These are phyloP conservation scores for Nemania sp. DNA, from an alignment of 2,329 filamentous ascomycete genomes.

Conservation along the genomic window DNA sequence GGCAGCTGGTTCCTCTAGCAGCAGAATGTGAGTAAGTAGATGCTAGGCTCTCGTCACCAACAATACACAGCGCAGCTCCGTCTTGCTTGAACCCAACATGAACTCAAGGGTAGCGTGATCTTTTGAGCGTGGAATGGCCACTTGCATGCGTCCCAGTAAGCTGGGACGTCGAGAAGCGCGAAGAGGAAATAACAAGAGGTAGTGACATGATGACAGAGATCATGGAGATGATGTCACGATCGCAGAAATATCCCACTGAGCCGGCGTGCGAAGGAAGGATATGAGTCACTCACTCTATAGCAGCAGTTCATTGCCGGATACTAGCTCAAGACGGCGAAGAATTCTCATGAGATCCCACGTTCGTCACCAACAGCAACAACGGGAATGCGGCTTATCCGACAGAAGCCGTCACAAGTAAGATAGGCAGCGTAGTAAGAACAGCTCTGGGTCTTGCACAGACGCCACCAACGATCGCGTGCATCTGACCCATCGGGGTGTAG, in stretches of 20 bases:
- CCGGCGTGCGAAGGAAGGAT: not conserved
- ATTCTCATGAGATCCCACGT: not conserved
- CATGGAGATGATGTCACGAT: not conserved
- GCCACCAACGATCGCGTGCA: slow-evolving; percentile 6
- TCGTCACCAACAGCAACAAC: slow-evolving; percentile 2
- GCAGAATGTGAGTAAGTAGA: not conserved
- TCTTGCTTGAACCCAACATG: slow-evolving; percentile 4
- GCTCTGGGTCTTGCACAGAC: not conserved
- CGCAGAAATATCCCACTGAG: not conserved
- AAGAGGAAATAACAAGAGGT: not conserved
- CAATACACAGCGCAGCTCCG: not conserved
- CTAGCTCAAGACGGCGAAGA: not conserved
- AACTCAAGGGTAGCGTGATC: not conserved
- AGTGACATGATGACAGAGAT: not conserved
- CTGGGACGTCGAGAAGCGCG: not conserved
- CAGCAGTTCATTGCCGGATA: not conserved
- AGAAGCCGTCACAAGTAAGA: not conserved
- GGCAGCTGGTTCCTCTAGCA: not conserved
- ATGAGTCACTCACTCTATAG: not conserved
- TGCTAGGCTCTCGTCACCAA: not conserved
- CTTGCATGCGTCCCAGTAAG: not conserved
- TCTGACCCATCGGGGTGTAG: not conserved
- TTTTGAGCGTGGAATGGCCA: not conserved
- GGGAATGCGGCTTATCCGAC: no score
- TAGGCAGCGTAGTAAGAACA: not conserved